phyloP scores from a whole-genome alignment of 805 yeast genomes.

The Yamadazyma paraphyllophila region DNA sequence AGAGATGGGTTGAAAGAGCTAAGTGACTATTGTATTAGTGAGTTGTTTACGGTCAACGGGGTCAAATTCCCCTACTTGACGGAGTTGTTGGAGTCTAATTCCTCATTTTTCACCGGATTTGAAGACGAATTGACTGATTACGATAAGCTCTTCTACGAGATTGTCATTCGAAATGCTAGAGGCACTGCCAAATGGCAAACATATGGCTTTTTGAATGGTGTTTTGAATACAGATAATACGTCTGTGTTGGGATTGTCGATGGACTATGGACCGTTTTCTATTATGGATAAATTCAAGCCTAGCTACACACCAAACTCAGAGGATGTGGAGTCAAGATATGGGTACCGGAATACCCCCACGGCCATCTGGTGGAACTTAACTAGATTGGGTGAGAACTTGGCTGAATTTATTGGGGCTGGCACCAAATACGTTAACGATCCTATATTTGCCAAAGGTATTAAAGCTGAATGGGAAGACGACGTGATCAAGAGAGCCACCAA shows the following conservation, averaged over 20 bases:
- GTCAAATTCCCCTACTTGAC: conserved; percentile 29
- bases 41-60: conserved; percentile 48
- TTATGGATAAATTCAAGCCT: conserved; percentile 82
- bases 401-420: conserved; percentile 77
- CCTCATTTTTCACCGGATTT: conserved; percentile 18
- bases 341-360: conserved; percentile 80
- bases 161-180: conserved; percentile 69
- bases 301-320: conserved; percentile 87
- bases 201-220: conserved; percentile 93
- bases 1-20: conserved; percentile 57
- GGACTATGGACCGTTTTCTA: conserved; percentile 94
- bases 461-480: conserved; percentile 48
- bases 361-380: conserved; percentile 92
- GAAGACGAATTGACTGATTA: conserved; percentile 49
- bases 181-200: conserved; percentile 84
- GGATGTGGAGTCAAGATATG: conserved; percentile 68
- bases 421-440: conserved; percentile 46
- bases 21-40: conserved; percentile 69
- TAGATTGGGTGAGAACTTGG: conserved; percentile 79
- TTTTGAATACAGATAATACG: conserved; percentile 90
- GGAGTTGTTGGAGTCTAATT: conserved; percentile 17
- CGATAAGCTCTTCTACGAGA: conserved; percentile 69
- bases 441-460: conserved; percentile 30
- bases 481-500: conserved; percentile 61
- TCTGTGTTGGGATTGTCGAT: conserved; percentile 83